phyloP scores from a whole-genome alignment of 164 flowering plant species.

The Umbilicus rupestris region DNA sequence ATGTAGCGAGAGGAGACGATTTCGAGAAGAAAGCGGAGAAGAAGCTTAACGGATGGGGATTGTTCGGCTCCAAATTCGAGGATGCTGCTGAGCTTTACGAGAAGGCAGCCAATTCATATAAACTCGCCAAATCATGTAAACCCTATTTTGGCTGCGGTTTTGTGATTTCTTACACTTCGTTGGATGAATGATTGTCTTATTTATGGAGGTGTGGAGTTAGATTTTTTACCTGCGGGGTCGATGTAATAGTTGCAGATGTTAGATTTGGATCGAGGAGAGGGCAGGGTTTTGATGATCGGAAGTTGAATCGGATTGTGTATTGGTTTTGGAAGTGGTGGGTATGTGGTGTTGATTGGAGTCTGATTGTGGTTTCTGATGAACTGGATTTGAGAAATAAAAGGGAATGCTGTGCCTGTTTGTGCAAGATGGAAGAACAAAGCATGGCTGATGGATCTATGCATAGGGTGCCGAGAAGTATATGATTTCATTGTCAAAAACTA shows the following conservation, averaged over 20 bases:
- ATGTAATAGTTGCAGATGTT: too few relatives aligned
- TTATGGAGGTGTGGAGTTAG: too few relatives aligned
- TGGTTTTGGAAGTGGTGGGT: not conserved
- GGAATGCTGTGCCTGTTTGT: not conserved
- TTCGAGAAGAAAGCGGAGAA: slow-evolving; percentile 5
- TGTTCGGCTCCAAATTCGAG: not conserved
- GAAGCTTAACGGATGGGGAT: not conserved
- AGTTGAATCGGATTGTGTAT: not conserved
- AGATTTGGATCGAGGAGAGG: too few relatives aligned
- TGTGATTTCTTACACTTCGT: not conserved
- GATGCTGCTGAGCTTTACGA: slow-evolving; percentile 2
- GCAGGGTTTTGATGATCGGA: too few relatives aligned
- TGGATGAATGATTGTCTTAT: not conserved
- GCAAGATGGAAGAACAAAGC: not conserved
- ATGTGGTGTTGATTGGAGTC: not conserved
- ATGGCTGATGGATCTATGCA: not conserved
- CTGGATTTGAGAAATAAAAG: not conserved
- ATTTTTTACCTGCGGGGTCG: too few relatives aligned
- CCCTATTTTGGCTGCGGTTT: not conserved
- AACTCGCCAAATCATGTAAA: slow-evolving; percentile 1
- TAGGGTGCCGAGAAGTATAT: too few relatives aligned
- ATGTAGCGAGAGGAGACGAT: not conserved
- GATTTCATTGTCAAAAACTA: too few relatives aligned
- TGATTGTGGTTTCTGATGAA: not conserved
- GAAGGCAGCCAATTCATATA: not conserved